phyloP scores from a whole-genome alignment of 1,284 basidiomycete genomes.

The Heliocybe sulcata region DNA sequence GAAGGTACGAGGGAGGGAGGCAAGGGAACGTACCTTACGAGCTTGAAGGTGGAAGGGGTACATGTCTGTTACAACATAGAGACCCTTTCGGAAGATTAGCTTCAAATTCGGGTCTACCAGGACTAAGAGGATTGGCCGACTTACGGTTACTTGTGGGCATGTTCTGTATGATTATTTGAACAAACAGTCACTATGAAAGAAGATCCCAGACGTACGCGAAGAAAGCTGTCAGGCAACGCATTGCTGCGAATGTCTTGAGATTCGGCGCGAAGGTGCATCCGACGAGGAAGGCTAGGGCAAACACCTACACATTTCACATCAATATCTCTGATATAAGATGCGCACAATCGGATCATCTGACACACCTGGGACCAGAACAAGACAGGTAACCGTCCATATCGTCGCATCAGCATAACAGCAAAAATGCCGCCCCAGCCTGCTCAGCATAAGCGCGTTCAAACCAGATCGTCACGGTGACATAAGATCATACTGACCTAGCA shows the following conservation, averaged over 20 bases:
- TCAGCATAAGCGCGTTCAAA: background rate
- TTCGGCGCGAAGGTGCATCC: slow-evolving; percentile 49
- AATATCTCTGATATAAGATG: background rate
- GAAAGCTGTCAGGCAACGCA: slow-evolving; percentile 29
- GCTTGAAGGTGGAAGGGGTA: slow-evolving; percentile 74
- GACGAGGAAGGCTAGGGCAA: slow-evolving; percentile 40
- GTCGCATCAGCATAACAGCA: slow-evolving; percentile 51
- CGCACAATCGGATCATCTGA: background rate
- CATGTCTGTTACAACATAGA: slow-evolving; percentile 61
- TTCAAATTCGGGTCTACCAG: background rate
- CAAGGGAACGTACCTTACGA: slow-evolving; percentile 38
- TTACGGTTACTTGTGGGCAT: slow-evolving; percentile 62
- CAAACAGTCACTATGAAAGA: background rate
- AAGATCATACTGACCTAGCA: slow-evolving; percentile 47
- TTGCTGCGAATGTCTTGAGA: slow-evolving; percentile 37
- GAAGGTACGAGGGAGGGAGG: background rate
- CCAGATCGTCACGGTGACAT: no score
- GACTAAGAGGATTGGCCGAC: slow-evolving; percentile 10
- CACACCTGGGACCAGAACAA: slow-evolving; percentile 56
- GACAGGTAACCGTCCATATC: slow-evolving; percentile 52
- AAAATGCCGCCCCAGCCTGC: slow-evolving; percentile 55
- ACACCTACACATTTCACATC: slow-evolving; percentile 22
- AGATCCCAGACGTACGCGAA: slow-evolving; percentile 43
- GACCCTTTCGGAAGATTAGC: slow-evolving; percentile 32
- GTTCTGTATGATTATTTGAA: slow-evolving; percentile 30